phyloP scores from a whole-genome alignment of 208 protist genomes.

The Trichomonas gallinae region DNA sequence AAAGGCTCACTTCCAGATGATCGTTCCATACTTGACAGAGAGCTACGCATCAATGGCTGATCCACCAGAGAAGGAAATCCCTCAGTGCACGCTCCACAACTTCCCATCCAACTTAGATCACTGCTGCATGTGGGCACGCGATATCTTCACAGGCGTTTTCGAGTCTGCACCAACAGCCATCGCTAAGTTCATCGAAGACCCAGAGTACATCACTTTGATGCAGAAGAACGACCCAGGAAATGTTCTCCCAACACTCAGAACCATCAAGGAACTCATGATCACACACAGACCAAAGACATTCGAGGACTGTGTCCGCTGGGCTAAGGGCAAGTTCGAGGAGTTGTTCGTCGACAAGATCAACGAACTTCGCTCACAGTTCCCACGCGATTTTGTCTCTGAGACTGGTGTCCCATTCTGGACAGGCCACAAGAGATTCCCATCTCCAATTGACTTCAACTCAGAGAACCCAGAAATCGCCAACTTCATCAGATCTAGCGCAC shows the following conservation, averaged over 20 bases:
- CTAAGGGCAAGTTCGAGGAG: background rate
- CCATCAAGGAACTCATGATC: background rate
- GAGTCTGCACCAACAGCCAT: background rate
- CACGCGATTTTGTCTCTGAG: background rate
- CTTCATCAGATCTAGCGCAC: background rate
- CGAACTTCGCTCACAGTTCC: background rate
- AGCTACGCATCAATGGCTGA: constrained; percentile 46
- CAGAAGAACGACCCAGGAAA: background rate
- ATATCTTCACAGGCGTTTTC: background rate
- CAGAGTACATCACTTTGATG: background rate
- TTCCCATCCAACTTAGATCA: constrained; percentile 75
- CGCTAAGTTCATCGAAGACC: background rate
- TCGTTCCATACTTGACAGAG: background rate
- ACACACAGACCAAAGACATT: background rate
- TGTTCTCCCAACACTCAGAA: background rate
- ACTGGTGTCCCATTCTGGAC: background rate
- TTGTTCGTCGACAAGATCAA: background rate
- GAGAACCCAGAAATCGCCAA: background rate
- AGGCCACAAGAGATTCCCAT: background rate
- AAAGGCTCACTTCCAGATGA: constrained; percentile 72
- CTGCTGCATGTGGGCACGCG: background rate
- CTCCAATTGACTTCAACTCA: background rate
- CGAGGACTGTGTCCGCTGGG: background rate
- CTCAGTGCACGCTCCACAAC: constrained; percentile 99
- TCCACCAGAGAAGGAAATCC: constrained; percentile 91